A percentile compares a stretch with the other conserved stretches of the same genome.
Evolutionary conservation across 441 rosid species (phyloP).

Genomic region (Pelargonium australe): DNA sequence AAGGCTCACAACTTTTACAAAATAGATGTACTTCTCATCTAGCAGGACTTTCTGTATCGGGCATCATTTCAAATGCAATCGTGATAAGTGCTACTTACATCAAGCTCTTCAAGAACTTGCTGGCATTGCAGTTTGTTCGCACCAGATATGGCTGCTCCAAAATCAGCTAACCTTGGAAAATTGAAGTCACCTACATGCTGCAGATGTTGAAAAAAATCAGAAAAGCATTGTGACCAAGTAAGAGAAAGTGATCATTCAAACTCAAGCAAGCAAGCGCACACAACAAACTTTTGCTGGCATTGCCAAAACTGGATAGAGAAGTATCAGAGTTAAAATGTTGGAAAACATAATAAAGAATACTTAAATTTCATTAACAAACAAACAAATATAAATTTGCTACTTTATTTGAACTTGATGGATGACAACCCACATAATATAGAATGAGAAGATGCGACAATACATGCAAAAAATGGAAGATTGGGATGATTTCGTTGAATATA

Average conservation of each 20-base stretch:
- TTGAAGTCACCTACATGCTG: constrained; percentile 97
- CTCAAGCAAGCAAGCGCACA: not conserved
- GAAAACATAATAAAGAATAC: not conserved
- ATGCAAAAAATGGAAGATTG: not conserved
- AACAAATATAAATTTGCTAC: not conserved
- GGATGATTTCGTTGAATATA: not conserved
- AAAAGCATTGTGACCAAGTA: not conserved
- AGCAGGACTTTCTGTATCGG: constrained; percentile 8
- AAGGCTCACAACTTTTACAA: constrained; percentile 5
- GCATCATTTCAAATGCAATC: constrained; percentile 8
- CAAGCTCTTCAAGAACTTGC: constrained; percentile 95
- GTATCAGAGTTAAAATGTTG: not conserved
- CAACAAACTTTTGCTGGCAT: not conserved
- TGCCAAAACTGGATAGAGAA: not conserved
- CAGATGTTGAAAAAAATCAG: constrained; percentile 21
- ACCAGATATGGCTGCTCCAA: constrained; percentile 98
- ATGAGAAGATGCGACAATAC: not conserved
- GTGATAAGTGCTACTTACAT: constrained; percentile 48
- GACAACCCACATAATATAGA: not conserved
- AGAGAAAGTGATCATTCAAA: not conserved
- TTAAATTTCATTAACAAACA: not conserved
- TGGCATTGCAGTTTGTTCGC: constrained; percentile 83
- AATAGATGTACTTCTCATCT: not conserved
- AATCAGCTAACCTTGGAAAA: constrained; percentile 86
- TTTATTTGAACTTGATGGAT: not conserved